Evolutionary conservation across 306 rosid genomes (phyloP).

Genomic region (Mimosa bimucronata): DNA sequence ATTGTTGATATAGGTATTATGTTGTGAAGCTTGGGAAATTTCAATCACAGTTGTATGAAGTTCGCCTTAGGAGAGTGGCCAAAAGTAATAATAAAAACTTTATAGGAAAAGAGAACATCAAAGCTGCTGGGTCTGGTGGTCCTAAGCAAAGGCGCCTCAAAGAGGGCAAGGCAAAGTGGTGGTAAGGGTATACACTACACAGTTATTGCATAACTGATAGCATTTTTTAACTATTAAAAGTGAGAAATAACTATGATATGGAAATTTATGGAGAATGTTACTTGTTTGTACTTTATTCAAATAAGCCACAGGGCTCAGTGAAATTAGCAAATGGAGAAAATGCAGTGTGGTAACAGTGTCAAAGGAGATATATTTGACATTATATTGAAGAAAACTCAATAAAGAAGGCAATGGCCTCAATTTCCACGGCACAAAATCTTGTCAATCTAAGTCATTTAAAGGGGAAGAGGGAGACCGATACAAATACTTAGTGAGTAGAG

Average conservation of each 20-base stretch:
- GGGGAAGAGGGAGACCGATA: too few relatives aligned
- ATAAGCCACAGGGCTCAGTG: background rate
- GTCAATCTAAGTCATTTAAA: too few relatives aligned
- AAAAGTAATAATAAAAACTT: background rate
- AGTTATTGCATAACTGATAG: background rate
- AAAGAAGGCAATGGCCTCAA: background rate
- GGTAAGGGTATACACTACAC: background rate
- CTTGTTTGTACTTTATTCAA: background rate
- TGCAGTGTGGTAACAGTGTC: constrained; percentile 16
- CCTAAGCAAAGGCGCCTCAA: background rate
- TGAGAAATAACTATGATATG: background rate
- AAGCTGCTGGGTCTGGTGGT: constrained; percentile 11
- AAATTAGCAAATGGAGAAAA: constrained; percentile 8
- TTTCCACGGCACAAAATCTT: background rate
- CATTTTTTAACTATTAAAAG: background rate
- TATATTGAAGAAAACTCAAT: background rate
- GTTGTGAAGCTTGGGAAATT: constrained; percentile 21
- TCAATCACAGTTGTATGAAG: constrained; percentile 3
- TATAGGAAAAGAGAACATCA: constrained; percentile 7
- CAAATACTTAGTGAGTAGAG: too few relatives aligned
- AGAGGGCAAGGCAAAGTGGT: background rate
- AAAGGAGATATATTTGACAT: background rate
- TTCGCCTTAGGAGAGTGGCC: background rate
- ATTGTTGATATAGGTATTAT: constrained; percentile 3
- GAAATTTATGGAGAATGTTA: constrained; percentile 6